These are phyloP conservation scores for Drechslera avenae DNA, from an alignment of 2,329 filamentous ascomycete genomes.

Conservation along the genomic window DNA sequence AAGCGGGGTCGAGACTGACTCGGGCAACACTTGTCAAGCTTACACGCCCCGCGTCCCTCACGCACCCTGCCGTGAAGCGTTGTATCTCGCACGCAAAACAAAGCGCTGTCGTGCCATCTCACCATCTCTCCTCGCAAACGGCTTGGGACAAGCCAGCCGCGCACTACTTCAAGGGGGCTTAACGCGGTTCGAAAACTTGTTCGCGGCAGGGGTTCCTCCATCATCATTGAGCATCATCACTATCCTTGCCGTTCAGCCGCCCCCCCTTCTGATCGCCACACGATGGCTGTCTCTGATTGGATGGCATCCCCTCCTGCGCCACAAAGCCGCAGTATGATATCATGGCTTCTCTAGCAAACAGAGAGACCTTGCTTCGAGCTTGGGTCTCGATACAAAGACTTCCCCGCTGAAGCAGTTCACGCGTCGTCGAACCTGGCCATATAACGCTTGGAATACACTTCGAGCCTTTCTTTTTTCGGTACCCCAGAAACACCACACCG, in stretches of 20 bases:
- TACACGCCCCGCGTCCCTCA: too few relatives aligned
- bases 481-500: neutral
- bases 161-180: neutral
- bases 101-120: too few relatives aligned
- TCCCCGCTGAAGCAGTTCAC: slow-evolving; percentile 3
- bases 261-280: slow-evolving; percentile 21
- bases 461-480: neutral
- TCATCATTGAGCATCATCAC: slow-evolving; percentile 29
- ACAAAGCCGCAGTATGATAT: slow-evolving; percentile 32
- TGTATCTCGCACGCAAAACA: too few relatives aligned
- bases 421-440: slow-evolving; percentile 3
- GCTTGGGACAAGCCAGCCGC: neutral
- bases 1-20: slow-evolving; percentile 6
- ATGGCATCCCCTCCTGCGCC: slow-evolving; percentile 30
- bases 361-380: slow-evolving; percentile 15
- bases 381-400: slow-evolving; percentile 10
- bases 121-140: neutral
- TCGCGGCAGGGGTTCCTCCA: slow-evolving; percentile 15
- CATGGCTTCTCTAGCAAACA: slow-evolving; percentile 21
- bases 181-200: slow-evolving; percentile 11
- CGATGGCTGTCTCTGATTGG: slow-evolving; percentile 19
- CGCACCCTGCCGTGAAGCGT: too few relatives aligned
- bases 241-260: slow-evolving; percentile 26
- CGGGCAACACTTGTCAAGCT: too few relatives aligned
- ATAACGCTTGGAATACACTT: neutral